Evolutionary conservation across 176 grass and related monocot species (phyloP), one percentile per base, ranked within the genome.

Genomic region (Cenchrus fungigraminus): DNA sequence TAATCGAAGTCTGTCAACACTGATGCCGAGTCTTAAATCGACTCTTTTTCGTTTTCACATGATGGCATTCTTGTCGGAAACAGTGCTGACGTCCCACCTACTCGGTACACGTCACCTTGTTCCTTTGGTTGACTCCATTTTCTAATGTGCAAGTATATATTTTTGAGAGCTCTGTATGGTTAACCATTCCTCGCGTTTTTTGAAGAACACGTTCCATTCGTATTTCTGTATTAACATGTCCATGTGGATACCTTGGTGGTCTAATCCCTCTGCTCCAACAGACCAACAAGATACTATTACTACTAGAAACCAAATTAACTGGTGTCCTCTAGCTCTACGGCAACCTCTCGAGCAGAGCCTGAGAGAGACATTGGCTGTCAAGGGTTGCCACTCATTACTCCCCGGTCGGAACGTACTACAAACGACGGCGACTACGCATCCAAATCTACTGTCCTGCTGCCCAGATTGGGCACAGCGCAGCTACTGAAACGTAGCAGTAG

Each of bases 401-500:
- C n/a, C 9, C 15, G 52, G 79, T 43, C 79, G 54, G 52, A 20
- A 20, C 29, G 31, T 53, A n/a, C n/a, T 51, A 12, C 13, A 20
- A 6, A 6, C 53, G 53, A 55, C 50, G 32, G 68, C 54, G 43
- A 82, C 61, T 4, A 34, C 45, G 37, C 12, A 34, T 37, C 11
- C n/a, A 13, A 62, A 53, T 40, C 19, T 16, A 56, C 14, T 1
- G 43, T 22, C 12, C 45, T 29, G 34, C 8, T 32, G 19, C 13
- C 12, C 62, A 43, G 19, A 6, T 49, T 57, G n/a, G 51, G 49
- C 42, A n/a, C 7, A n/a, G 7, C 56, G 15, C 22, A 77, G 73
- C 64, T 79, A 90, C 44, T 62, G 78, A 77, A 70, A 54, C 62
- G 19, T 20, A 13, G 37, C 37, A 40, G 40, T 28, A n/a, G 51